These are phyloP conservation scores for Neolentinus lepideus DNA, from an alignment of 1,284 basidiomycete species.

Conservation along the genomic window DNA sequence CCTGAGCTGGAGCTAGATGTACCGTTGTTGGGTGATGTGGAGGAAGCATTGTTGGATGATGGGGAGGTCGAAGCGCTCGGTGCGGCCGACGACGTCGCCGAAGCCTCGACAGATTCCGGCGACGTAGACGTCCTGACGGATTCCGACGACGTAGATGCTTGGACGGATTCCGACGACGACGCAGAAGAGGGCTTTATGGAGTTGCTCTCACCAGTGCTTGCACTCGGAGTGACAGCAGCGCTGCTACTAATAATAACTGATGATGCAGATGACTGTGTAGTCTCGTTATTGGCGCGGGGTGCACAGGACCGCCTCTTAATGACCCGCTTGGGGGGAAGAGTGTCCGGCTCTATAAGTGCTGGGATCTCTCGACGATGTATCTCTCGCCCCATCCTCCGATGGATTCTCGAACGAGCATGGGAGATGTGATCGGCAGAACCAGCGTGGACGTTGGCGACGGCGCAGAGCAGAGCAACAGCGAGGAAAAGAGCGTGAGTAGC, in stretches of 20 bases:
- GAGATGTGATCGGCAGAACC: background rate
- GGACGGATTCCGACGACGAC: too few relatives aligned
- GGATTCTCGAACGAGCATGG: background rate
- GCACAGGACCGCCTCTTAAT: background rate
- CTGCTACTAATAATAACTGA: background rate
- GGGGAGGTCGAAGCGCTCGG: too few relatives aligned
- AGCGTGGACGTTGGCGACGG: background rate
- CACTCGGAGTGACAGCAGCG: background rate
- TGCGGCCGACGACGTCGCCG: too few relatives aligned
- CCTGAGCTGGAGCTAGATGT: too few relatives aligned
- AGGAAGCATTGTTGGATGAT: too few relatives aligned
- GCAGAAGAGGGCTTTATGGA: too few relatives aligned
- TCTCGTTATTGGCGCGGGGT: background rate
- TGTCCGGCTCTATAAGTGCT: background rate
- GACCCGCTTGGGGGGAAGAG: background rate
- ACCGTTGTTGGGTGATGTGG: too few relatives aligned
- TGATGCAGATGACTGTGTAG: background rate
- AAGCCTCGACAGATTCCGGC: too few relatives aligned
- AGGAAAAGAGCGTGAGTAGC: background rate
- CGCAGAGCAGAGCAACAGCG: background rate
- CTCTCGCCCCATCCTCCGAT: background rate
- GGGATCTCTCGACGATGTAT: background rate
- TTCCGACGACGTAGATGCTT: too few relatives aligned
- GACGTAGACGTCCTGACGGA: too few relatives aligned
- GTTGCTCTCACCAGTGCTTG: too few relatives aligned